Conservation (phyloP, 805 yeast genomes). For the Jamesozyma spencerorum region DNA sequence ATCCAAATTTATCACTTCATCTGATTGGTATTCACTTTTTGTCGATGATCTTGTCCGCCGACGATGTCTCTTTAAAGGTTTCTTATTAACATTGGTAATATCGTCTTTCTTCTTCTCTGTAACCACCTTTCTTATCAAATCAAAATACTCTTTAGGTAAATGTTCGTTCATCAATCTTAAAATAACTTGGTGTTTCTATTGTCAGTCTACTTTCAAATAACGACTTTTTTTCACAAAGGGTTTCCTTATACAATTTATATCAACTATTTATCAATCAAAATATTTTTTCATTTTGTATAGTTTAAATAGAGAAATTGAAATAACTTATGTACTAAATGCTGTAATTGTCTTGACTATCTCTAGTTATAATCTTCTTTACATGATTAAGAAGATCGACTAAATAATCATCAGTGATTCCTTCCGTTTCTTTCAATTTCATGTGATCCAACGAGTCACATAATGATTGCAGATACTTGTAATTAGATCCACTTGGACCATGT, state of each 20-base stretch:
- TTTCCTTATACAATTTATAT: background rate
- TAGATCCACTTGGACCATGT: conserved; percentile 75
- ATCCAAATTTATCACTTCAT: conserved; percentile 2
- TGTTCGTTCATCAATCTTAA: conserved; percentile 14
- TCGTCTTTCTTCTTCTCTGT: conserved; percentile 14
- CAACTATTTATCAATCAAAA: too few species aligned
- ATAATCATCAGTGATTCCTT: conserved; percentile 33
- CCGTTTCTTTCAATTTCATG: conserved; percentile 18
- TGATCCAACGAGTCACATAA: conserved; percentile 42
- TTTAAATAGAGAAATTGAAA: too few species aligned
- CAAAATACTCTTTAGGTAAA: conserved; percentile 26
- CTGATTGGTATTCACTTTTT: background rate
- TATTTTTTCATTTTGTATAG: too few species aligned
- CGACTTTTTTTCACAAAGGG: background rate
- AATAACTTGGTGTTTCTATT: background rate
- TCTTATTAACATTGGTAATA: background rate
- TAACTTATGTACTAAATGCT: too few species aligned
- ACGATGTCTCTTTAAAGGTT: conserved; percentile 13
- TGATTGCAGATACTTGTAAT: conserved; percentile 56
- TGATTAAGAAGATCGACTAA: conserved; percentile 30
- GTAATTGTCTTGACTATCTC: background rate
- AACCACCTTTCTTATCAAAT: conserved; percentile 23
- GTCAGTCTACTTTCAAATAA: too few species aligned
- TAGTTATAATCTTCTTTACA: conserved; percentile 13
- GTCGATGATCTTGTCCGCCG: background rate